These are phyloP conservation scores for Xylaria grammica DNA, from an alignment of 495 filamentous ascomycete genomes.

Conservation along the genomic window DNA sequence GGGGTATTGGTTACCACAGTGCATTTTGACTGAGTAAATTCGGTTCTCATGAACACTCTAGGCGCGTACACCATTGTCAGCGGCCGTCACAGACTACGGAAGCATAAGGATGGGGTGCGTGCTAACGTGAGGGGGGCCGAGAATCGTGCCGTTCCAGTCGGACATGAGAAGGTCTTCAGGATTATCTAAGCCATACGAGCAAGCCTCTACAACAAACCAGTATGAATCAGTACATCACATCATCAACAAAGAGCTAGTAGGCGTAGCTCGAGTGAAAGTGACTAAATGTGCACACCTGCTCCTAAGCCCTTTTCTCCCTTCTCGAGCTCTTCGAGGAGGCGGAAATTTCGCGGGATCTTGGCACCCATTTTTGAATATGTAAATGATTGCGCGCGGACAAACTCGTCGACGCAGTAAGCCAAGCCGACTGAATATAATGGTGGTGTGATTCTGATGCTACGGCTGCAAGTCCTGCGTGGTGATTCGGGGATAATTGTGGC, in stretches of 20 bases:
- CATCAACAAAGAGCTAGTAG: background rate
- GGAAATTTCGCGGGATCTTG: slow-evolving; percentile 93
- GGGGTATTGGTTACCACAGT: slow-evolving; percentile 90
- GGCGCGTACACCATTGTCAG: slow-evolving; percentile 18
- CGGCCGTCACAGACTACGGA: background rate
- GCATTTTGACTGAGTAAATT: slow-evolving; percentile 97
- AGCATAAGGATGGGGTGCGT: background rate
- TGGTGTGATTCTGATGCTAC: background rate
- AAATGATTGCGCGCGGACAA: background rate
- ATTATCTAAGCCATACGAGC: slow-evolving; percentile 94
- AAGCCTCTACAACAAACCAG: slow-evolving; percentile 65
- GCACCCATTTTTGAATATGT: slow-evolving; percentile 55
- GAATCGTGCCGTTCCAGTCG: slow-evolving; percentile 97
- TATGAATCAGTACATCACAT: background rate
- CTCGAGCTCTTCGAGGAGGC: slow-evolving; percentile 95
- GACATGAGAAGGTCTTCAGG: slow-evolving; percentile 96
- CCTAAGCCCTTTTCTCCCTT: slow-evolving; percentile 98
- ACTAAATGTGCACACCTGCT: slow-evolving; percentile 66
- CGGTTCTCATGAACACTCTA: slow-evolving; percentile 97
- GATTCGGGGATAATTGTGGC: background rate
- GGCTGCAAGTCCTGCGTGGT: background rate
- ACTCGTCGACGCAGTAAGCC: background rate
- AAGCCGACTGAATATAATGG: background rate
- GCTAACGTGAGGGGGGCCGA: slow-evolving; percentile 93
- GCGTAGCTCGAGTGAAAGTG: background rate